Evolutionary conservation across 306 rosid species (phyloP).

Genomic region (Adenanthera pavonina): DNA sequence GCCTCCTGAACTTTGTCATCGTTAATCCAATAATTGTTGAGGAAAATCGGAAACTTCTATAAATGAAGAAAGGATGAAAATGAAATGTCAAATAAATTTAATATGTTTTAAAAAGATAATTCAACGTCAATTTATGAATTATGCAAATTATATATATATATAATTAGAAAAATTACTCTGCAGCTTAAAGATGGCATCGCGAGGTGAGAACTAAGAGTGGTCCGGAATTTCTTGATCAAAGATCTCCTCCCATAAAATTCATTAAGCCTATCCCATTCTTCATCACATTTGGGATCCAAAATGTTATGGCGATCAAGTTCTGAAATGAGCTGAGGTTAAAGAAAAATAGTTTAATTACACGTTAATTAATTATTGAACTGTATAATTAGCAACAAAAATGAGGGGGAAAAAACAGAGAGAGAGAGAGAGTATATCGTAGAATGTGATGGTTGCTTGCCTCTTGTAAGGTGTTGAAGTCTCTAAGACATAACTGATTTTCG

Average conservation of each 20-base stretch:
- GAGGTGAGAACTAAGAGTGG: background rate
- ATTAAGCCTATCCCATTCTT: background rate
- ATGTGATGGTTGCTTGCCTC: background rate
- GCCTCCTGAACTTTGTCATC: background rate
- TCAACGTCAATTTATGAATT: too few relatives aligned
- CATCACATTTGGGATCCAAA: background rate
- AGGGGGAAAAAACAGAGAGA: too few relatives aligned
- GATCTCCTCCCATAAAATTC: background rate
- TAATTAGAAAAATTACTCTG: background rate
- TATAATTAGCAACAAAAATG: background rate
- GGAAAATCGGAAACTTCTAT: background rate
- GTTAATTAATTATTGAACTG: background rate
- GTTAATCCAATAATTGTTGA: background rate
- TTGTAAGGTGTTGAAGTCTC: background rate
- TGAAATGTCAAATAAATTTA: background rate
- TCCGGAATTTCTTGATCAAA: background rate
- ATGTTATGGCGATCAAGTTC: background rate
- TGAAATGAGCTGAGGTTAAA: background rate
- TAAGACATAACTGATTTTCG: background rate
- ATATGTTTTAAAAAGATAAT: too few relatives aligned
- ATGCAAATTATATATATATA: background rate
- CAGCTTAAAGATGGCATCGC: background rate
- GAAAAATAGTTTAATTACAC: background rate
- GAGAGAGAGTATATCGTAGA: background rate
- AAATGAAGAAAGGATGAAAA: background rate